These are phyloP conservation scores for Aspergillus vadensis DNA, from an alignment of 2,329 filamentous ascomycete species.

Conservation along the genomic window DNA sequence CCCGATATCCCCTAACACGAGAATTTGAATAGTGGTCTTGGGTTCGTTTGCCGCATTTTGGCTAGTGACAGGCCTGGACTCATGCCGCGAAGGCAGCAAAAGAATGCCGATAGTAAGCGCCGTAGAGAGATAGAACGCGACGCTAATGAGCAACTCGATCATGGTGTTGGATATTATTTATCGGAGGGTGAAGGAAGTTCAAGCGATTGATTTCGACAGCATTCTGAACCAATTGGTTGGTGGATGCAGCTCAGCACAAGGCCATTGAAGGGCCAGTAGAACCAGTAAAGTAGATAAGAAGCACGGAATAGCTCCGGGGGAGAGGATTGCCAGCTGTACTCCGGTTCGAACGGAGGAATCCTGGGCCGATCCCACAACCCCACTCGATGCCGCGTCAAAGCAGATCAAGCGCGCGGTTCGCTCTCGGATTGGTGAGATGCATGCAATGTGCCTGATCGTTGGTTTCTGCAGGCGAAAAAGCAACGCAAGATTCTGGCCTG, in stretches of 20 bases:
- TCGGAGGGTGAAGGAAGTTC: not conserved
- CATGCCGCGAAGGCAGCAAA: slow-evolving; percentile 56
- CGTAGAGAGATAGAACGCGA: slow-evolving; percentile 50
- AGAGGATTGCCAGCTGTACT: not conserved
- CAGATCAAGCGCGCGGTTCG: slow-evolving; percentile 11
- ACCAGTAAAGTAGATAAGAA: not conserved
- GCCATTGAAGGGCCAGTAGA: not conserved
- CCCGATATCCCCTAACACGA: slow-evolving; percentile 94
- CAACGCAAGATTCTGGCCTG: not conserved
- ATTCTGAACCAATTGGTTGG: not conserved
- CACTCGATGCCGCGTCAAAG: slow-evolving; percentile 9
- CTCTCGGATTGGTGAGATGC: not conserved
- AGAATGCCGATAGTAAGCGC: slow-evolving; percentile 54
- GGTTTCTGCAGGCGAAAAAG: not conserved
- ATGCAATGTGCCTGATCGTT: not conserved
- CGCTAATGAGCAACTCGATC: slow-evolving; percentile 38
- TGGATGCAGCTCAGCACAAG: not conserved
- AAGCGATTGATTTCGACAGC: not conserved
- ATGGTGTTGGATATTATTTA: slow-evolving; percentile 23
- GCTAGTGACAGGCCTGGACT: slow-evolving; percentile 36
- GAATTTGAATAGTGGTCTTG: slow-evolving; percentile 68
- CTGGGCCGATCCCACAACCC: slow-evolving; percentile 13
- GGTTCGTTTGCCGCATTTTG: slow-evolving; percentile 25
- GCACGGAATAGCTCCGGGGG: not conserved
- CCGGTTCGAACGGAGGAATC: slow-evolving; percentile 13